Evolutionary conservation across 164 flowering plant species (phyloP), one percentile per base, ranked within the genome.

Genomic region (Annona cherimola): DNA sequence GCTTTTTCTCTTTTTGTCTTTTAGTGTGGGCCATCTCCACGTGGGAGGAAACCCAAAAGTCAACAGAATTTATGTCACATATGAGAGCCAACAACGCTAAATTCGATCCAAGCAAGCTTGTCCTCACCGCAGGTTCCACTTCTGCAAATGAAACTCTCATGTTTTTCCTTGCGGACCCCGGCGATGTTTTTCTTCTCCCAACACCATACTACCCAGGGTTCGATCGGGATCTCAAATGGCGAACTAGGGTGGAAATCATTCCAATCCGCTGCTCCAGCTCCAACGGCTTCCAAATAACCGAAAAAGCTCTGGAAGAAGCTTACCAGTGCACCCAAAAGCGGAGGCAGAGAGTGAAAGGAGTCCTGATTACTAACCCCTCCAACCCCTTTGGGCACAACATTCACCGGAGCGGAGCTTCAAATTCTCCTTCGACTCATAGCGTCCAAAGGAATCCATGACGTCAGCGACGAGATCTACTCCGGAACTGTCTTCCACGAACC

Each of bases 191-290:
- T 69, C 85, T 85, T 65, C 62, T 85, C 39, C 85, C 88, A 1
- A 76, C 83, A 8, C 88, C 86, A 19, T 85, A 85, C 71, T 85
- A 85, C 46, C 88, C 86, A 60, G 87, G 87, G 82, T 83, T 83
- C 26, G 86, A 83, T 42, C 73, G 86, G 63, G 86, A 83, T 61
- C 82, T 83, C 16, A 75, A 81, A 71, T 83, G 86, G 84, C 55
- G 84, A 68, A 83, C 84, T 0, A 83, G 74, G 40, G 84, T 72
- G 2, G 75, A 81, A 43, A 81, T 83, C 16, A 76, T 83, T 7
- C 84, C 84, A 2, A 75, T 81, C 43, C 79, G 77, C 14, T 81
- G 84, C 74, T 71, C 71, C 0, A 83, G 84, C 70, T 73, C 79
- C 0, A 81, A 79, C 40, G 69, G 68, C 71, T 83, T 81, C 69